A percentile compares a stretch with the other conserved stretches of the same genome.
These are phyloP conservation scores for Hymenoscyphus linearis DNA, from an alignment of 2,329 filamentous ascomycete species.

Conservation along the genomic window DNA sequence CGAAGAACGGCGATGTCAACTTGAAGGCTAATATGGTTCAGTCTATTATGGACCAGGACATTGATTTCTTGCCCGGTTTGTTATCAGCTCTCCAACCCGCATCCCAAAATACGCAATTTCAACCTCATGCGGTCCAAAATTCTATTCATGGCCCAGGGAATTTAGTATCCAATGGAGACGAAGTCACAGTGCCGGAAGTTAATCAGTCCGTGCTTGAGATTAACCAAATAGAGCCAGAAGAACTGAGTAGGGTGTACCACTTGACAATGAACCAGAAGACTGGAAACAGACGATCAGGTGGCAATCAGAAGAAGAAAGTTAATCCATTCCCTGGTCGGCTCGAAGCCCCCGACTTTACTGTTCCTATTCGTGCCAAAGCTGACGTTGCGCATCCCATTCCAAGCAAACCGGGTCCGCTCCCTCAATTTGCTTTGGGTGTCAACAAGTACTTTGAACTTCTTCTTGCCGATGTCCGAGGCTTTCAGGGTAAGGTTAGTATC, in stretches of 20 bases:
- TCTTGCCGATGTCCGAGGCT: slow-evolving; percentile 21
- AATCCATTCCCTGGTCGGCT: slow-evolving; percentile 3
- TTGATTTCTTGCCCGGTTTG: not conserved
- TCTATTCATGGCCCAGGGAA: not conserved
- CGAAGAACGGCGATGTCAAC: not conserved
- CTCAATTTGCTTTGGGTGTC: slow-evolving; percentile 18
- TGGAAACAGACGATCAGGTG: slow-evolving; percentile 2
- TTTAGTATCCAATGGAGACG: not conserved
- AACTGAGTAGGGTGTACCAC: slow-evolving; percentile 17
- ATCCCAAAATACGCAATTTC: too few species aligned
- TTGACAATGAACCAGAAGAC: slow-evolving; percentile 26
- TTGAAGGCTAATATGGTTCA: too few species aligned
- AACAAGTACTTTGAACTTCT: slow-evolving; percentile 17
- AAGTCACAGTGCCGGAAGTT: not conserved
- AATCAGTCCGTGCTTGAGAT: not conserved
- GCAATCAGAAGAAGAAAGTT: not conserved
- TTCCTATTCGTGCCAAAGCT: not conserved
- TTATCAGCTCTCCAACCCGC: not conserved
- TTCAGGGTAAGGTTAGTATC: slow-evolving; percentile 22
- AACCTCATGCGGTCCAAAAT: too few species aligned
- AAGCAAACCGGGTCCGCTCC: slow-evolving; percentile 14
- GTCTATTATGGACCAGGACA: not conserved
- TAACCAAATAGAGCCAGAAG: slow-evolving; percentile 15
- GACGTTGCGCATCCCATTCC: not conserved
- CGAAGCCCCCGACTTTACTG: not conserved